Base-by-base conservation (phyloP, 2,329 filamentous ascomycete species). In the Trichoderma sp. region DNA sequence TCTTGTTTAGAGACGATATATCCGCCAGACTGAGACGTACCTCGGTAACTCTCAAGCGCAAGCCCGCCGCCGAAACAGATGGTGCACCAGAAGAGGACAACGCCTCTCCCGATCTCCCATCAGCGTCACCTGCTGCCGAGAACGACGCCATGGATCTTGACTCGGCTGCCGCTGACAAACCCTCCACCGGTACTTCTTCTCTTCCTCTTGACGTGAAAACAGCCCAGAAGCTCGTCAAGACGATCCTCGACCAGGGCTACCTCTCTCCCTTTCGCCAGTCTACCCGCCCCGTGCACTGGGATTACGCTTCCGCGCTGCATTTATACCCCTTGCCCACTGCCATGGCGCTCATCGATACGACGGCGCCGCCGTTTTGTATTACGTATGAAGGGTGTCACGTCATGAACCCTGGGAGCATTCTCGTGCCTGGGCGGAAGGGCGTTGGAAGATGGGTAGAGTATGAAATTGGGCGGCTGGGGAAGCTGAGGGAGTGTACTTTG, bases 381-480 rank as follows among this genome's bases (percentile, higher is more conserved):
- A 97, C 93, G 15, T 98, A 98, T 78, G 95, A 97, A 81, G 95
- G 95, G 0, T 98, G 96, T 78, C 93, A 96, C 83, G 95, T 98
- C 39, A 91, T 99, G 88, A 99, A 99, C 80, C 95, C 96, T 0
- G 94, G 94, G 6, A 86, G 88, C 63, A 81, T 99, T 64, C 86
- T 97, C 28, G 90, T 93, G 0, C 84, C 88, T 0, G 91, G 91
- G 0, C 86, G 90, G 68, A 88, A 89, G 74, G 90, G 90, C 4
- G 88, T 91, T 7, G 92, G 90, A 6, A 87, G 91, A 74, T 98
- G 96, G 95, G 86, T 95, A 1, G 96, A 98, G 83, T 98, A 95
- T 83, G 92, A 93, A 81, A 81, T 93, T 57, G 86, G 89, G 30
- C 87, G 84, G 64, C 85, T 87, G 71, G 92, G 92, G 1, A 87